Evolutionary conservation across 495 filamentous ascomycete species (phyloP), one percentile per base, ranked within the genome.

Genomic region (Penicillium turbatum): DNA sequence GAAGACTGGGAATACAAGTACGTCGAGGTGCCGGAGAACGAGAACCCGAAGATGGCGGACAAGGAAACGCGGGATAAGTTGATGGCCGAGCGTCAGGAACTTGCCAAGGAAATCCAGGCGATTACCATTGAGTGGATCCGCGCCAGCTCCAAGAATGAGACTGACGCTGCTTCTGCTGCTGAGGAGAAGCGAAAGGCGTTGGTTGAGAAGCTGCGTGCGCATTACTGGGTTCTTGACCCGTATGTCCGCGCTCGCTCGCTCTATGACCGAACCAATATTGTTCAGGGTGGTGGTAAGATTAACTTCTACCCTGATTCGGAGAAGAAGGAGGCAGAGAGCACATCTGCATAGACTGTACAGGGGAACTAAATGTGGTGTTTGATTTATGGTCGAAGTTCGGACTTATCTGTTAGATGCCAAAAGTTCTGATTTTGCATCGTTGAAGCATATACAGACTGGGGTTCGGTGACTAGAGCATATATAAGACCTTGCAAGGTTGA

Each of bases 151-250:
- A 74, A 84, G 84, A 79, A 71, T 29, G 68, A 76, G 26, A 57
- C 64, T 4, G 66, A 53, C 21, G 61, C 64, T 26, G 43, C 55
- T 5, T 62, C 64, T 43, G 77, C 80, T 32, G 86, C 87, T 35
- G 68, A 74, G 16, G 76, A 73, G 27, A 82, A 84, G 41, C 77
- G 80, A 56, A 79, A 86, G 21, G 73, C 70, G 27, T 66, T 96
- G 13, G 69, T 85, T 11, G 79, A 78, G 49, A 67, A 78, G 46
- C 65, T 97, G 53, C 75, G 81, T 29, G 75, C 77, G 32, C 87
- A 89, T 48, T 97, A 98, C 70, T 98, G 95, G 93, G 57, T 74
- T 10, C 62, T 91, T 7, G 89, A 93, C 64, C 86, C 86, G 0
- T 90, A 91, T 64, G 45, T 92, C 19, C 77, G 90, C 13, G 84